Evolutionary conservation across 2,329 filamentous ascomycete genomes (phyloP).

Genomic region (Apiospora arundinis): DNA sequence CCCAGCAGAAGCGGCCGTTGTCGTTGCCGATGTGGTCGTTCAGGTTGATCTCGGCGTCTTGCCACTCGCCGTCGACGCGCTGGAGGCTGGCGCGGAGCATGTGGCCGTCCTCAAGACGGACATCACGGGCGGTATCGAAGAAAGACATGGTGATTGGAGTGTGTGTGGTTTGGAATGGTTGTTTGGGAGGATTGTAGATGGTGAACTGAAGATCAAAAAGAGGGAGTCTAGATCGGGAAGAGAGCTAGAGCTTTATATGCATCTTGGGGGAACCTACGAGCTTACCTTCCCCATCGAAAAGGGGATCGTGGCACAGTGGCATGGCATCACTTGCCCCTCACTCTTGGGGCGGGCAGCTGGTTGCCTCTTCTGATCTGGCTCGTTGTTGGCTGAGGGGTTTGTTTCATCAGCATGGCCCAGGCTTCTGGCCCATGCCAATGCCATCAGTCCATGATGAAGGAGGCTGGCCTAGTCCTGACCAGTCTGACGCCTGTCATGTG

Average conservation of each 20-base stretch:
- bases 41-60: slow-evolving; percentile 55
- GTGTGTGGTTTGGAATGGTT: slow-evolving; percentile 7
- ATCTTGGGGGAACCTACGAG: not conserved
- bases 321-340: slow-evolving; percentile 18
- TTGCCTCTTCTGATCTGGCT: slow-evolving; percentile 5
- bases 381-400: slow-evolving; percentile 1
- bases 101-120: slow-evolving; percentile 56
- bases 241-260: slow-evolving; percentile 14
- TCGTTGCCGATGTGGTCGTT: slow-evolving; percentile 58
- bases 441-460: slow-evolving; percentile 9
- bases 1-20: slow-evolving; percentile 43
- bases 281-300: not conserved
- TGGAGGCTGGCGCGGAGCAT: slow-evolving; percentile 52
- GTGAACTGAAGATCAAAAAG: not conserved
- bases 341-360: not conserved
- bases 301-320: slow-evolving; percentile 10
- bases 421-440: slow-evolving; percentile 2
- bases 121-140: slow-evolving; percentile 52
- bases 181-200: slow-evolving; percentile 9
- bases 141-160: slow-evolving; percentile 53
- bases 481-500: slow-evolving; percentile 6
- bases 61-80: slow-evolving; percentile 48
- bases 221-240: not conserved
- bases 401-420: slow-evolving; percentile 15
- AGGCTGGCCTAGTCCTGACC: not conserved